Conservation (phyloP, 2,329 filamentous ascomycete species). For the Cladophialophora yegresii region DNA sequence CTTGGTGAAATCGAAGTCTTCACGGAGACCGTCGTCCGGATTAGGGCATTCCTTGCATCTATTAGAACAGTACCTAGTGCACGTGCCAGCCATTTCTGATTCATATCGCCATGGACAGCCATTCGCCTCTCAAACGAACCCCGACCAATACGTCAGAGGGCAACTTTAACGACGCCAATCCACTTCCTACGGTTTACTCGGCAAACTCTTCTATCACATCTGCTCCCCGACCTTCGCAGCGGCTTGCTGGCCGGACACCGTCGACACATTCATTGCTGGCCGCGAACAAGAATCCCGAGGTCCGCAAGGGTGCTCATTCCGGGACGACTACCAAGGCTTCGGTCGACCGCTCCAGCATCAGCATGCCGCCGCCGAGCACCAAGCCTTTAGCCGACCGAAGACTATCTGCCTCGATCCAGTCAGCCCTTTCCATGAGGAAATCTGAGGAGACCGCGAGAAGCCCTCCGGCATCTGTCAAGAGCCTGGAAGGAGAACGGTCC, state of each 20-base stretch:
- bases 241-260: conserved; percentile 20
- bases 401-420: conserved; percentile 31
- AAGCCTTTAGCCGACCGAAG: conserved; percentile 37
- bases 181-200: conserved; percentile 26
- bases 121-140: conserved; percentile 28
- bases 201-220: conserved; percentile 27
- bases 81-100: background rate
- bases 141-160: conserved; percentile 29
- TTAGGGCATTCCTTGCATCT: background rate
- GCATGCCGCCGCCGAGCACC: conserved; percentile 61
- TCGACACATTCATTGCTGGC: conserved; percentile 51
- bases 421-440: conserved; percentile 23
- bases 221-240: conserved; percentile 11
- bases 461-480: conserved; percentile 39
- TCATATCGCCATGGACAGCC: conserved; percentile 21
- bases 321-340: conserved; percentile 60
- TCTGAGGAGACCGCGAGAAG: conserved; percentile 31
- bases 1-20: background rate
- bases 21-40: background rate
- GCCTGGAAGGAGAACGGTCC: conserved; percentile 41
- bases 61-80: background rate
- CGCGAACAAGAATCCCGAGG: conserved; percentile 41
- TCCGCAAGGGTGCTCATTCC: conserved; percentile 61
- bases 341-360: conserved; percentile 63
- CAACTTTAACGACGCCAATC: conserved; percentile 23